phyloP scores from a whole-genome alignment of 169 alveolate genomes.

The Cystoisospora suis region DNA sequence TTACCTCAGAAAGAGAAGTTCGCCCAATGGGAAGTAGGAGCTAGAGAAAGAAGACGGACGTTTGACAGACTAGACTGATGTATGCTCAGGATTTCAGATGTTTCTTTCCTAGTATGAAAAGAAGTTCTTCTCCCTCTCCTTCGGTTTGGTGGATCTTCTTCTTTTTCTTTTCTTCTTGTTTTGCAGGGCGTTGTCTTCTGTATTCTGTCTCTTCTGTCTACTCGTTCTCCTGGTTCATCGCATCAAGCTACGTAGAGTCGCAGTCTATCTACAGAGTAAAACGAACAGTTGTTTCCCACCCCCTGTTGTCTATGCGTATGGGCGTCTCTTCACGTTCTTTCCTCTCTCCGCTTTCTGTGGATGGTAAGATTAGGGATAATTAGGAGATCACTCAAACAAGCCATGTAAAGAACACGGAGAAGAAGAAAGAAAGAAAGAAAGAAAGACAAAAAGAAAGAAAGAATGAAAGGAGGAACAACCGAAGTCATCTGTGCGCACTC shows the following conservation, averaged over 20 bases:
- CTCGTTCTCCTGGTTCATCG: slow-evolving; percentile 1
- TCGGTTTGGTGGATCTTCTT: neutral
- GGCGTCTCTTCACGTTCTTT: slow-evolving; percentile 16
- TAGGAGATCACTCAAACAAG: neutral
- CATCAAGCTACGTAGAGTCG: neutral
- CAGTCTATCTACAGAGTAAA: neutral
- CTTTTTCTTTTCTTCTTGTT: neutral
- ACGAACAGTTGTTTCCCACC: neutral
- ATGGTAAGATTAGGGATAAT: neutral
- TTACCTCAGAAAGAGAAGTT: too few species aligned
- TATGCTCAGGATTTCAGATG: too few species aligned
- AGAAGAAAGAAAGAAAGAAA: neutral
- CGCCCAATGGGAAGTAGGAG: too few species aligned
- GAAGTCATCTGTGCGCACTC: neutral
- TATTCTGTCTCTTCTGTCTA: neutral
- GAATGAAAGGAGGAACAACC: neutral
- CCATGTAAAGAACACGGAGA: too few species aligned
- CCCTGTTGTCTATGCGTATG: neutral
- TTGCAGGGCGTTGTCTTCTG: neutral
- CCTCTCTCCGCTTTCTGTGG: neutral
- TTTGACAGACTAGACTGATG: too few species aligned
- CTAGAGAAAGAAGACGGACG: too few species aligned
- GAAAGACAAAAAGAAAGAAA: neutral
- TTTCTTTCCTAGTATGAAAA: too few species aligned
- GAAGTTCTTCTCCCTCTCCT: neutral